Base-by-base conservation (phyloP, 371 early-diverging fungal genomes). In the Fennellomyces sp. region DNA sequence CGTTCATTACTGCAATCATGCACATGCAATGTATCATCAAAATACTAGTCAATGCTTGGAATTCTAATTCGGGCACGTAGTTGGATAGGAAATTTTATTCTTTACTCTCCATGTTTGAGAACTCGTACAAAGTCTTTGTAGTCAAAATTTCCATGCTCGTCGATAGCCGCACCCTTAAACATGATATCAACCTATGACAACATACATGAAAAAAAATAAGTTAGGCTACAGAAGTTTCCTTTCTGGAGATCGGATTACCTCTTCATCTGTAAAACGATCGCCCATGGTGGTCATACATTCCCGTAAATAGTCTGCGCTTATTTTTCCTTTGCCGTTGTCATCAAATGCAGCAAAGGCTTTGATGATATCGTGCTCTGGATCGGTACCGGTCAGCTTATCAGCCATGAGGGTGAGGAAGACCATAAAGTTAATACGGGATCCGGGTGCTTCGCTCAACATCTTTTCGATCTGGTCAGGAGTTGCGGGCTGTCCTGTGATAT, bases 321-420 rank as follows among this genome's bases (percentile, higher is more conserved):
- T 89, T 33, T 81, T 78, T 1, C 96, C 97, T n/a, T 85, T 86
- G 49, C 88, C 82, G 11, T 75, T 69, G 7, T 92, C 92, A 64
- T 97, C 96, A 77, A 98, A 96, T 27, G 88, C 84, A 55, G 92
- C 92, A 61, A 98, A 93, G 3, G 96, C 95, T 61, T 87, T 85
- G 21, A 92, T 55, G 52, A 97, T 93, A 51, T 89, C 91, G 47
- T 89, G 86, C 66, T 94, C 95, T 13, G 94, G 88, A 67, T 95
- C 96, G 0, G 94, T 94, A 5, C 93, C 92, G 31, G 86, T 85
- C 65, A 97, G 70, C 63, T 93, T 94, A 64, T 96, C 97, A n/a
- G 95, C 96, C 86, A 98, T 90, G 31, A 95, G 70, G 2, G 97
- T 97, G 31, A 98, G 70, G 69, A 98, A 95, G 71, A 94, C 91